A percentile compares a stretch with the other conserved stretches of the same genome.
Conservation (phyloP, 176 grass and related monocot species). For the Bonia amplexicaulis region DNA sequence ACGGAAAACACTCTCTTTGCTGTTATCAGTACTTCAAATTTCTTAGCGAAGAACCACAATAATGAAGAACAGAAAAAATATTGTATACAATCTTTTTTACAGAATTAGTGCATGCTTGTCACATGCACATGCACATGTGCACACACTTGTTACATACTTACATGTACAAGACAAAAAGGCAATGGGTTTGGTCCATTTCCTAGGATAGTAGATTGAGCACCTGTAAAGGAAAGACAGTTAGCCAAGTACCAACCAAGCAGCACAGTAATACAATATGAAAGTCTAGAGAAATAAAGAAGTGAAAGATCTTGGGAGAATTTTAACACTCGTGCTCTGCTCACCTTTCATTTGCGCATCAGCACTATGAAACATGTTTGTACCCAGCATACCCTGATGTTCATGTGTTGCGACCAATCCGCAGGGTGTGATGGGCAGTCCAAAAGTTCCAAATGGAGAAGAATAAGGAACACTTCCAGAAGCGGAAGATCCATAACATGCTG, state of each 20-base stretch:
- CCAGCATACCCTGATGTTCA: slow-evolving; percentile 9
- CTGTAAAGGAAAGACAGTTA: slow-evolving; percentile 22
- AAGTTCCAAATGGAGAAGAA: slow-evolving; percentile 34
- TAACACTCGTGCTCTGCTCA: slow-evolving; percentile 5
- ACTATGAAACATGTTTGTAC: slow-evolving; percentile 1
- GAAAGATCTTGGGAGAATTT: neutral
- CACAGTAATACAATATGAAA: neutral
- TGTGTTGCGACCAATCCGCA: neutral
- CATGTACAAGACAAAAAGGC: slow-evolving; percentile 27
- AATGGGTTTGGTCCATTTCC: slow-evolving; percentile 21
- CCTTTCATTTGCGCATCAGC: slow-evolving; percentile 23
- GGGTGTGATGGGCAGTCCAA: neutral
- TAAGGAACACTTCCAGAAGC: slow-evolving; percentile 28
- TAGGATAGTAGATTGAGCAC: slow-evolving; percentile 19
- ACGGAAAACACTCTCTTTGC: neutral
- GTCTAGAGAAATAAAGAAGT: neutral
- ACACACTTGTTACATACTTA: slow-evolving; percentile 21
- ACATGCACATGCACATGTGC: neutral
- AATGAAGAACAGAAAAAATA: neutral
- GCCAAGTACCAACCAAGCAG: slow-evolving; percentile 1
- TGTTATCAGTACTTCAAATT: neutral
- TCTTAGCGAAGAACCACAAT: neutral
- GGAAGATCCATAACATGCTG: slow-evolving; percentile 42
- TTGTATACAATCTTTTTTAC: neutral
- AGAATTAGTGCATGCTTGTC: no score